Conservation (phyloP, 2,329 filamentous ascomycete species). For the Fusarium citri region DNA sequence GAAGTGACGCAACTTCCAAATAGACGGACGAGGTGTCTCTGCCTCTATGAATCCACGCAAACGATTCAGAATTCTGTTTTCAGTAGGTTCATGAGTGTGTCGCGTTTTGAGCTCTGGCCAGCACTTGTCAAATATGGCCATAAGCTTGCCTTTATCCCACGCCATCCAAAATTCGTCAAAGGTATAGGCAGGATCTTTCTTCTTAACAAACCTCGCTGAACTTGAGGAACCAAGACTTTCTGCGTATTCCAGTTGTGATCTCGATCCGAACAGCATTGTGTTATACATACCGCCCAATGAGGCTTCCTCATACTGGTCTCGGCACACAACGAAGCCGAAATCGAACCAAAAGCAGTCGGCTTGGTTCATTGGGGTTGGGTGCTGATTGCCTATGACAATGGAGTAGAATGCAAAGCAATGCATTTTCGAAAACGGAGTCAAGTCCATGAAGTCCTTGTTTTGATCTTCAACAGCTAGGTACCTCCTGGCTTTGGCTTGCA, state of each 20-base stretch:
- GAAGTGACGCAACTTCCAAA: neutral
- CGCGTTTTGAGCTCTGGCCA: neutral
- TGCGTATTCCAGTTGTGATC: neutral
- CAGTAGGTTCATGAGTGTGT: neutral
- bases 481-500: neutral
- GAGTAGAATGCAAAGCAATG: neutral
- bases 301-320: neutral
- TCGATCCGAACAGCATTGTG: neutral
- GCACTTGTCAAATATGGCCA: neutral
- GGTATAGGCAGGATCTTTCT: neutral
- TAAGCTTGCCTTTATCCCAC: neutral
- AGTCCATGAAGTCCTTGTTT: neutral
- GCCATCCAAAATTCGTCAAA: neutral
- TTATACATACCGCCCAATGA: neutral
- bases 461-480: neutral
- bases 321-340: neutral
- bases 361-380: neutral
- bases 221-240: neutral
- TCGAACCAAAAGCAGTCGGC: neutral
- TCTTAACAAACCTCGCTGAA: neutral
- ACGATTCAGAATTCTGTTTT: neutral
- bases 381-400: neutral
- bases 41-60: neutral
- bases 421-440: neutral
- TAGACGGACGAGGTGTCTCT: neutral